These are phyloP conservation scores for Metschnikowia vanudenii DNA, from an alignment of 805 yeast species.

Conservation along the genomic window DNA sequence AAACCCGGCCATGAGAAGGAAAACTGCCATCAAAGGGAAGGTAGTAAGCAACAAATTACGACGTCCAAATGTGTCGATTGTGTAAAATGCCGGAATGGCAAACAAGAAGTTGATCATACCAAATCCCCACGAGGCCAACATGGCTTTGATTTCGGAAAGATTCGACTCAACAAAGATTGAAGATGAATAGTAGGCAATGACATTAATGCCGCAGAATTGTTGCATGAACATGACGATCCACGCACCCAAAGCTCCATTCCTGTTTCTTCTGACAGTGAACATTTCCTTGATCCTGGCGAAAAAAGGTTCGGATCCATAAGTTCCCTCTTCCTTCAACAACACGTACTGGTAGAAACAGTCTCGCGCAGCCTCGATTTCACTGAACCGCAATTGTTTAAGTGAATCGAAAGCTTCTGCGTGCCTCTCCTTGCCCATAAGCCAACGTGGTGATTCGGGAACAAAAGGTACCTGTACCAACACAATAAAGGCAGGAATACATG, in stretches of 20 bases:
- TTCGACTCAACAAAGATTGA: slow-evolving; percentile 70
- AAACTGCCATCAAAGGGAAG: slow-evolving; percentile 63
- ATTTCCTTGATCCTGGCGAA: slow-evolving; percentile 51
- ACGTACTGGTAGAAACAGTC: slow-evolving; percentile 60
- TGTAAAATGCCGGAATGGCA: slow-evolving; percentile 78
- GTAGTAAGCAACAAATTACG: slow-evolving; percentile 56
- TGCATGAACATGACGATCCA: slow-evolving; percentile 87
- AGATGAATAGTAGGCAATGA: slow-evolving; percentile 82
- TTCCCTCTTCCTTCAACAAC: slow-evolving; percentile 58
- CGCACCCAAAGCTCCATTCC: slow-evolving; percentile 79
- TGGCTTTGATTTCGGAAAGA: slow-evolving; percentile 57
- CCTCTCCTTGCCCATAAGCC: slow-evolving; percentile 56
- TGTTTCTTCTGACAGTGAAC: slow-evolving; percentile 72
- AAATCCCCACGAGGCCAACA: slow-evolving; percentile 83
- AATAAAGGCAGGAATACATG: slow-evolving; percentile 54
- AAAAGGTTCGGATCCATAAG: slow-evolving; percentile 46
- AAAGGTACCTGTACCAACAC: slow-evolving; percentile 50
- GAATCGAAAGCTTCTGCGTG: slow-evolving; percentile 51
- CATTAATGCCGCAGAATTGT: slow-evolving; percentile 88
- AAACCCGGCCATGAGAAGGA: slow-evolving; percentile 61
- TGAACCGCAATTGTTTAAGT: slow-evolving; percentile 44
- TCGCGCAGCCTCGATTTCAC: slow-evolving; percentile 57
- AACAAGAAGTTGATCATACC: slow-evolving; percentile 78
- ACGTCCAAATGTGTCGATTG: slow-evolving; percentile 78
- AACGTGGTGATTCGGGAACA: slow-evolving; percentile 71